A percentile compares a stretch with the other conserved stretches of the same genome.
These are phyloP conservation scores for Poa annua DNA, from an alignment of 176 grass and related monocot species.

Conservation along the genomic window DNA sequence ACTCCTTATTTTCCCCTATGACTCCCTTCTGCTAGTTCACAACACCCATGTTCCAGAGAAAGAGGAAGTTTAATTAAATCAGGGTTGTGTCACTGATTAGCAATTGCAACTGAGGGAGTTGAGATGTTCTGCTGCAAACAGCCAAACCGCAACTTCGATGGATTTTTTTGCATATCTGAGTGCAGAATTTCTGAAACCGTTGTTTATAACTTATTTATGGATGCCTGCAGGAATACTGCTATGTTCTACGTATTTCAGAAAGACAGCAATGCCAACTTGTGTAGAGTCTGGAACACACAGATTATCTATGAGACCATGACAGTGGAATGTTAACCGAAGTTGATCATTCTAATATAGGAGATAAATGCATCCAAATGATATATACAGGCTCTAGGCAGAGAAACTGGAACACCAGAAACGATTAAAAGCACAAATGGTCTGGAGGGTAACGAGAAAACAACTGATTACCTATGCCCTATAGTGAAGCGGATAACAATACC, in stretches of 20 bases:
- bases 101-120: slow-evolving; percentile 1
- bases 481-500: slow-evolving; percentile 95
- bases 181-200: background rate
- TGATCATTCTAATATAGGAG: background rate
- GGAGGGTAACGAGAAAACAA: slow-evolving; percentile 38
- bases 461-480: slow-evolving; percentile 91
- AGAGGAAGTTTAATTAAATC: slow-evolving; percentile 20
- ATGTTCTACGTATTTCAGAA: background rate
- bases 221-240: background rate
- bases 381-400: slow-evolving; percentile 11
- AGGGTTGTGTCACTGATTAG: background rate
- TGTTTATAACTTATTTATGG: slow-evolving; percentile 28
- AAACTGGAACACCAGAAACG: slow-evolving; percentile 2
- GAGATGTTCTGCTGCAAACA: background rate
- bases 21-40: background rate
- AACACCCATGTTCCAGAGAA: slow-evolving; percentile 10
- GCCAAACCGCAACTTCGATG: background rate
- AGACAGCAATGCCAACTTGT: background rate
- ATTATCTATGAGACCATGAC: slow-evolving; percentile 3
- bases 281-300: background rate
- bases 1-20: background rate
- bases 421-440: slow-evolving; percentile 29
- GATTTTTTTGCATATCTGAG: background rate
- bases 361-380: slow-evolving; percentile 14
- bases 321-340: background rate